Percentiles rank a stretch among this genome's conserved stretches.
Conservation (phyloP, 2,329 filamentous ascomycete species). For the Boeremia lycopersici region DNA sequence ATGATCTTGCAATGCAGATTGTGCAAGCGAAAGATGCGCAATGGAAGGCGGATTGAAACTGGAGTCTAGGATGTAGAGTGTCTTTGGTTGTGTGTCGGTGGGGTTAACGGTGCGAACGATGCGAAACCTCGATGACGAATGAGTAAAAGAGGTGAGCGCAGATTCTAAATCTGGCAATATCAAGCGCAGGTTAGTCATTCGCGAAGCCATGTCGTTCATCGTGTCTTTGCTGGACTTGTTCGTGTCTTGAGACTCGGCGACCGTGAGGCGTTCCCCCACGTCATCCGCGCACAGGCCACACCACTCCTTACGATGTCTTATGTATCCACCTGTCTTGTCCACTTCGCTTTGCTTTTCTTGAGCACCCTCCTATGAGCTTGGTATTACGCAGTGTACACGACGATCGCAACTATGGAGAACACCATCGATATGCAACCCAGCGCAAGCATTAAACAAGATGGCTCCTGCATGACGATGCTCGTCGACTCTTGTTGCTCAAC, state of each 20-base stretch:
- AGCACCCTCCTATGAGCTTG: neutral
- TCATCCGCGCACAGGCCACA: slow-evolving; percentile 5
- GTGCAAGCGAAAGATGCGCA: slow-evolving; percentile 63
- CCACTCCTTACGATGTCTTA: neutral
- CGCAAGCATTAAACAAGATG: neutral
- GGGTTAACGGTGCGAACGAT: slow-evolving; percentile 45
- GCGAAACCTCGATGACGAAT: slow-evolving; percentile 42
- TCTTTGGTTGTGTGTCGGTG: slow-evolving; percentile 41
- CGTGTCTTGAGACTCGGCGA: slow-evolving; percentile 8
- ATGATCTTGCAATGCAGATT: slow-evolving; percentile 56
- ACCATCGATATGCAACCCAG: slow-evolving; percentile 3
- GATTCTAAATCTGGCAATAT: slow-evolving; percentile 42
- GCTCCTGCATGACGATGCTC: neutral
- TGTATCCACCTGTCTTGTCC: neutral
- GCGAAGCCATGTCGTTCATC: slow-evolving; percentile 37
- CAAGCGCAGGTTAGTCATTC: slow-evolving; percentile 33
- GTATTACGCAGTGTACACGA: slow-evolving; percentile 4
- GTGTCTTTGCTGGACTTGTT: slow-evolving; percentile 3
- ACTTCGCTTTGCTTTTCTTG: neutral
- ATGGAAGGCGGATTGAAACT: slow-evolving; percentile 70
- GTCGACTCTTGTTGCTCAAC: slow-evolving; percentile 4
- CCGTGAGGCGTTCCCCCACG: slow-evolving; percentile 1
- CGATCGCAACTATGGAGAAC: neutral
- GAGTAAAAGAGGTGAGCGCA: slow-evolving; percentile 40
- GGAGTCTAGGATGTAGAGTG: slow-evolving; percentile 68